These are phyloP conservation scores for Xylaria sp. DNA, from an alignment of 2,329 filamentous ascomycete species.

Conservation along the genomic window DNA sequence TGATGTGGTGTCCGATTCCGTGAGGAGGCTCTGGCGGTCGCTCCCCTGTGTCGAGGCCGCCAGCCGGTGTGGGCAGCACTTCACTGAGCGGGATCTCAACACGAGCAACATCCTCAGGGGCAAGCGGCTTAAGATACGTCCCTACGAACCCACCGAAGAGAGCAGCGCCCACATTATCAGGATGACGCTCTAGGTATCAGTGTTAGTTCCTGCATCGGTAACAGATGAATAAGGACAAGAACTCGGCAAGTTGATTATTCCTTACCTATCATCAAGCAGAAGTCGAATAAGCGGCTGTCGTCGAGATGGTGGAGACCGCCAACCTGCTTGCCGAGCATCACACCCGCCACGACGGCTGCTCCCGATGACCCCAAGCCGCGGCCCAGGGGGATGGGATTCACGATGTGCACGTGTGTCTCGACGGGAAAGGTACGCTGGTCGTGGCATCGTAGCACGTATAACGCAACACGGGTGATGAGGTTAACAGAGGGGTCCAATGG, in stretches of 20 bases:
- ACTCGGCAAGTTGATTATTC: background rate
- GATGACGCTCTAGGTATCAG: constrained; percentile 74
- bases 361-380: constrained; percentile 95
- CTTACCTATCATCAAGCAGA: constrained; percentile 92
- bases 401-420: constrained; percentile 92
- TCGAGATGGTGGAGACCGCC: constrained; percentile 79
- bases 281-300: constrained; percentile 89
- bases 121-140: constrained; percentile 92
- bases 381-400: constrained; percentile 93
- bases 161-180: constrained; percentile 94
- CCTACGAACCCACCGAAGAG: constrained; percentile 97
- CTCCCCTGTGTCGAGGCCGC: constrained; percentile 89
- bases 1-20: constrained; percentile 95
- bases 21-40: constrained; percentile 88
- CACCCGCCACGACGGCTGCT: constrained; percentile 93
- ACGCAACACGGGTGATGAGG: constrained; percentile 90
- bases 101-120: constrained; percentile 87
- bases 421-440: constrained; percentile 84
- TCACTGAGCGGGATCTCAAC: constrained; percentile 95
- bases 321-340: constrained; percentile 91
- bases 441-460: constrained; percentile 95
- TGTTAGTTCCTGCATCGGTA: constrained; percentile 3
- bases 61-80: constrained; percentile 89
- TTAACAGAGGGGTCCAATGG: constrained; percentile 87
- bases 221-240: background rate